Evolutionary conservation across 2,329 filamentous ascomycete genomes (phyloP).

Genomic region (Hypomyces perniciosus): DNA sequence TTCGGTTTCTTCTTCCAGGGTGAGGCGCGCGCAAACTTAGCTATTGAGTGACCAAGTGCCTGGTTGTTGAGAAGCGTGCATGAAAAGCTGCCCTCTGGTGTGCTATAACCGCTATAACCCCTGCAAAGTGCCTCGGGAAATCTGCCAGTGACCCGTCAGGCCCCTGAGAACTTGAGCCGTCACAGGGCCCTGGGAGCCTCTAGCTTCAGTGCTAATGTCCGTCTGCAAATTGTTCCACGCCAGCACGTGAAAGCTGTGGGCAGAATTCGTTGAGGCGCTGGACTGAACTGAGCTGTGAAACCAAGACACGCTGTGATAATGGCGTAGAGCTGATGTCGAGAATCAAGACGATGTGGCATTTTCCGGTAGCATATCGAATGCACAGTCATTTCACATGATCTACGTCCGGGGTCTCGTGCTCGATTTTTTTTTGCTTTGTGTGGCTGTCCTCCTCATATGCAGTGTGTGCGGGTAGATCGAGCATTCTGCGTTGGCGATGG

Average conservation of each 20-base stretch:
- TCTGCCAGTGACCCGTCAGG: constrained; percentile 10
- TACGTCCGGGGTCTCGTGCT: background rate
- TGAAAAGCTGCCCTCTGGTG: constrained; percentile 6
- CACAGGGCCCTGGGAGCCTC: constrained; percentile 7
- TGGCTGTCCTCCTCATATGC: background rate
- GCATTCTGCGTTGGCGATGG: too few species aligned
- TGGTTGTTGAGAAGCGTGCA: constrained; percentile 13
- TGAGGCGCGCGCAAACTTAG: constrained; percentile 12
- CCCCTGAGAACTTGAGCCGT: constrained; percentile 11
- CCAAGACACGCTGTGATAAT: background rate
- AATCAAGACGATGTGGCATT: too few species aligned
- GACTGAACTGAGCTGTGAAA: too few species aligned
- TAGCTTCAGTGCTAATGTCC: background rate
- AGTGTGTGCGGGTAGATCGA: too few species aligned
- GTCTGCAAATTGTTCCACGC: background rate
- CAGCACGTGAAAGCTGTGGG: constrained; percentile 8
- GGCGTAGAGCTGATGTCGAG: constrained; percentile 1
- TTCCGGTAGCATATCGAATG: background rate
- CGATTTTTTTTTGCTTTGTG: background rate
- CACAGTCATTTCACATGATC: constrained; percentile 1
- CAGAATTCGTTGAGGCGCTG: constrained; percentile 8
- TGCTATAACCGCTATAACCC: constrained; percentile 4
- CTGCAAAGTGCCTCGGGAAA: constrained; percentile 12
- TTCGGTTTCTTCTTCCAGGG: constrained; percentile 4
- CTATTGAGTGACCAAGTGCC: constrained; percentile 9